Percentiles rank a stretch among this genome's conserved stretches.
Conservation (phyloP, 805 yeast species). For the Wickerhamiella bombiphila region DNA sequence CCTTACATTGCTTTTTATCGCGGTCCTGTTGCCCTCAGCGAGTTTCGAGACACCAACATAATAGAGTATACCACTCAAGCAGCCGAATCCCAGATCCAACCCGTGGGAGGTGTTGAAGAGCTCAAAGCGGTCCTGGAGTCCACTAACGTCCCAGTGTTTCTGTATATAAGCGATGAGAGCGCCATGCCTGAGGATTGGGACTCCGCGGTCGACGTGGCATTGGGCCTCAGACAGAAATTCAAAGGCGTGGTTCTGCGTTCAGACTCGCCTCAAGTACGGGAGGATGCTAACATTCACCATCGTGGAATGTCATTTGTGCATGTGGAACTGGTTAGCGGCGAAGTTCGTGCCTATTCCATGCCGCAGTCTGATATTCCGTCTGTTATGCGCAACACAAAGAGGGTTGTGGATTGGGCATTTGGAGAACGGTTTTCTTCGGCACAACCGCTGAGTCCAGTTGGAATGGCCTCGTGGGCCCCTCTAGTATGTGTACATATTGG, state of each 20-base stretch:
- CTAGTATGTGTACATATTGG: neutral
- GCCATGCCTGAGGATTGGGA: conserved; percentile 27
- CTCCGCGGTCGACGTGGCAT: conserved; percentile 24
- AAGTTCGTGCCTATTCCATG: conserved; percentile 8
- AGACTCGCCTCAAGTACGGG: conserved; percentile 9
- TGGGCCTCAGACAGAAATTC: conserved; percentile 7
- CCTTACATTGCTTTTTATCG: conserved; percentile 13
- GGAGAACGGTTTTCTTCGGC: conserved; percentile 3
- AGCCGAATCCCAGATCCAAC: conserved; percentile 19
- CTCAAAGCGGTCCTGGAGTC: conserved; percentile 16
- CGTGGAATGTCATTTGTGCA: conserved; percentile 13
- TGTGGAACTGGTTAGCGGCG: conserved; percentile 7
- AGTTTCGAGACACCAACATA: conserved; percentile 21
- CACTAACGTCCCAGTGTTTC: conserved; percentile 20
- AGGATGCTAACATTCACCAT: conserved; percentile 11
- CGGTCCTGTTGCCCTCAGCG: conserved; percentile 11
- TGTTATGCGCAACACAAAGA: conserved; percentile 12
- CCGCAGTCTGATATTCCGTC: conserved; percentile 14
- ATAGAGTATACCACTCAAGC: conserved; percentile 21
- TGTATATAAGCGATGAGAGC: conserved; percentile 27
- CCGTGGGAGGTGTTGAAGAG: conserved; percentile 17
- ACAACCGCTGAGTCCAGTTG: conserved; percentile 1
- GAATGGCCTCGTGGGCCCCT: conserved; percentile 1
- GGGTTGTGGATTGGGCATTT: conserved; percentile 12
- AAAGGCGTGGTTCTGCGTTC: conserved; percentile 14